A percentile compares a stretch with the other conserved stretches of the same genome.
These are phyloP conservation scores for Vitis hybrid DNA, from an alignment of 177 flowering plant genomes.

Conservation along the genomic window DNA sequence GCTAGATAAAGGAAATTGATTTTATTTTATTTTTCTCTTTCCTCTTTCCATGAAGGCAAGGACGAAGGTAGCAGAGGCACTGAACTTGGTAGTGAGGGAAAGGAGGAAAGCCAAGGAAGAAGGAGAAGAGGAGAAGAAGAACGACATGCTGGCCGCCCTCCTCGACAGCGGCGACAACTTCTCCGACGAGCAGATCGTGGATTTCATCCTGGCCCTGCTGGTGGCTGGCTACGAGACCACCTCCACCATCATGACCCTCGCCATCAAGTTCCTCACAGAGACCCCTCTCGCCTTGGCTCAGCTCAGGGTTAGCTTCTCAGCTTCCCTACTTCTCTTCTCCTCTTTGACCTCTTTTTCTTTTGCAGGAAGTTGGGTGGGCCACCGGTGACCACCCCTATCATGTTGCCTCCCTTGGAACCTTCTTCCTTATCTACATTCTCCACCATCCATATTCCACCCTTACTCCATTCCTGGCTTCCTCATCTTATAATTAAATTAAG, in stretches of 20 bases:
- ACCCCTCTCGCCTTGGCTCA: conserved; percentile 79
- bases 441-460: conserved; percentile 16
- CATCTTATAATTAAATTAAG: too few species aligned
- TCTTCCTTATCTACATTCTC: conserved; percentile 25
- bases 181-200: conserved; percentile 86
- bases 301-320: conserved; percentile 50
- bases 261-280: conserved; percentile 88
- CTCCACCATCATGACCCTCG: conserved; percentile 93
- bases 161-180: conserved; percentile 57
- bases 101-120: conserved; percentile 54
- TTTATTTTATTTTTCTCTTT: background rate
- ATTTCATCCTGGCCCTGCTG: conserved; percentile 78
- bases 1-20: background rate
- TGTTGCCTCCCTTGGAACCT: conserved; percentile 11
- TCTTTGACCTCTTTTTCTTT: background rate
- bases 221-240: conserved; percentile 98
- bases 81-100: conserved; percentile 57
- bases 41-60: conserved; percentile 51
- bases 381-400: background rate
- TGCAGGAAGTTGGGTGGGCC: background rate
- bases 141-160: conserved; percentile 81
- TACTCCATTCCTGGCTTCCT: background rate
- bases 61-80: conserved; percentile 82
- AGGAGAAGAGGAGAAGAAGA: conserved; percentile 40
- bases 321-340: background rate